Percentiles rank a stretch among this genome's conserved stretches.
These are phyloP conservation scores for Cladosporium sp. DNA, from an alignment of 2,329 filamentous ascomycete species.

Conservation along the genomic window DNA sequence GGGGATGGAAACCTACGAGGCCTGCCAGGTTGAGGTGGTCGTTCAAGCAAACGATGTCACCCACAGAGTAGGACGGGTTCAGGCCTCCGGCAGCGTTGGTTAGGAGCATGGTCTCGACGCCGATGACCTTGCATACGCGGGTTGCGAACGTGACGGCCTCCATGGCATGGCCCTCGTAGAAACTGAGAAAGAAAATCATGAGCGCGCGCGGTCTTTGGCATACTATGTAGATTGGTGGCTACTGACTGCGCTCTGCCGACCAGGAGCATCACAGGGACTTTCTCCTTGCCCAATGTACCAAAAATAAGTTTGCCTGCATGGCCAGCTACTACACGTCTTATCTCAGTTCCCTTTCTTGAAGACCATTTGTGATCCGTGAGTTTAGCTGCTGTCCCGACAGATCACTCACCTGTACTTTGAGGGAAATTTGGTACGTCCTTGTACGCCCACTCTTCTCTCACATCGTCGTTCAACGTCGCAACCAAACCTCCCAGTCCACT, in stretches of 20 bases:
- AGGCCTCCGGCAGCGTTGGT: slow-evolving; percentile 63
- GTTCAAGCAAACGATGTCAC: slow-evolving; percentile 59
- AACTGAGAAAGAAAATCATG: slow-evolving; percentile 38
- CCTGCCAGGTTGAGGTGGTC: slow-evolving; percentile 62
- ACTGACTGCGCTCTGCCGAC: slow-evolving; percentile 60
- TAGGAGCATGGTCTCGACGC: slow-evolving; percentile 55
- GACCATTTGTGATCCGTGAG: neutral
- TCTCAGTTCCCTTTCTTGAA: slow-evolving; percentile 15
- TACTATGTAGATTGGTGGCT: slow-evolving; percentile 14
- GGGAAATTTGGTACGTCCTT: slow-evolving; percentile 57
- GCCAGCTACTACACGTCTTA: slow-evolving; percentile 40
- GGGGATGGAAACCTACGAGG: slow-evolving; percentile 54
- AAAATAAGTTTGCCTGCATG: slow-evolving; percentile 62
- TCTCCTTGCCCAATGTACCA: slow-evolving; percentile 48
- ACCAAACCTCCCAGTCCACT: slow-evolving; percentile 58
- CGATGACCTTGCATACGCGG: slow-evolving; percentile 57
- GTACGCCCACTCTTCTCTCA: slow-evolving; percentile 51
- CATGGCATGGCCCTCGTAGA: slow-evolving; percentile 62
- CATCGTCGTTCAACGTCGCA: slow-evolving; percentile 46
- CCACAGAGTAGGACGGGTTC: slow-evolving; percentile 57
- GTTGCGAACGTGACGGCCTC: slow-evolving; percentile 58
- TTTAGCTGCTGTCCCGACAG: neutral
- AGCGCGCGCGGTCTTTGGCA: neutral
- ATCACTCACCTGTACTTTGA: slow-evolving; percentile 49
- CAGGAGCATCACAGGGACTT: slow-evolving; percentile 55